phyloP scores from a whole-genome alignment of 2,329 filamentous ascomycete species.

The Arthroderma sp. region DNA sequence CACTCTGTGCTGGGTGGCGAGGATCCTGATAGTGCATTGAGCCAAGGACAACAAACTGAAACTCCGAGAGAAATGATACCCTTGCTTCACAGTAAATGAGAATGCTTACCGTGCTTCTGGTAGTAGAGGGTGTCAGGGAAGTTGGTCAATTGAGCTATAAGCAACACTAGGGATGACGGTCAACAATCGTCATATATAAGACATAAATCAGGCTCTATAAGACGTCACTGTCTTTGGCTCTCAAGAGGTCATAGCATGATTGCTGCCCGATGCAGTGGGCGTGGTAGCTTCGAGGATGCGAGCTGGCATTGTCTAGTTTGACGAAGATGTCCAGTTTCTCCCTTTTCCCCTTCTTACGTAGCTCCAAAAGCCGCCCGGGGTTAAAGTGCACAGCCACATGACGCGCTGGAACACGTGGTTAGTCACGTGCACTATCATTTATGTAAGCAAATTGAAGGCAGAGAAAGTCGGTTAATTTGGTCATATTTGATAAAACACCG shows the following conservation, averaged over 20 bases:
- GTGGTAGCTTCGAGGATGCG: neutral
- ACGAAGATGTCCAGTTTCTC: neutral
- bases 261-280: neutral
- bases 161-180: neutral
- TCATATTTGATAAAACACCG: no score
- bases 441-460: neutral
- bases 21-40: neutral
- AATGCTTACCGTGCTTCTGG: neutral
- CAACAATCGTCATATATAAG: neutral
- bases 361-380: neutral
- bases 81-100: neutral
- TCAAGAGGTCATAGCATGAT: neutral
- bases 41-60: neutral
- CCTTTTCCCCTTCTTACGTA: neutral
- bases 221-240: neutral
- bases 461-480: no score
- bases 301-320: neutral
- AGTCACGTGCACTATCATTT: neutral
- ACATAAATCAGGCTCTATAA: neutral
- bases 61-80: neutral
- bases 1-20: constrained; percentile 15
- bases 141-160: neutral
- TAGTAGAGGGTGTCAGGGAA: neutral
- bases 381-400: neutral
- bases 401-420: neutral